Conservation (phyloP, 176 grass and related monocot genomes). For the Alopecurus myosuroides region DNA sequence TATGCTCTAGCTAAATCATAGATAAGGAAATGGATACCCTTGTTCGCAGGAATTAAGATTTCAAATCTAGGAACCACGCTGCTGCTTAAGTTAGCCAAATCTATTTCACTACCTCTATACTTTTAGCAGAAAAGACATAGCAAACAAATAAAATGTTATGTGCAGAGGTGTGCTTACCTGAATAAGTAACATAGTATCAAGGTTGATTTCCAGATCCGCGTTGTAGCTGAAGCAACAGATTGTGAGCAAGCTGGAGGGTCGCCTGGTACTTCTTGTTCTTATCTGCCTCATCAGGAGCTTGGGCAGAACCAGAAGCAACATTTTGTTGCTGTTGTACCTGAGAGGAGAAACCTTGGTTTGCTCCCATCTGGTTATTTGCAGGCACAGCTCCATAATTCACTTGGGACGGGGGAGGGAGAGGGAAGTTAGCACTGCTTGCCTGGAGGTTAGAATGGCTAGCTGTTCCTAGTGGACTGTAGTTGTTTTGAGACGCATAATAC, state of each 20-base stretch:
- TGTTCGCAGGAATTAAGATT: background rate
- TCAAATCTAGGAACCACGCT: background rate
- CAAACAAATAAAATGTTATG: background rate
- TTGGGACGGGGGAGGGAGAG: constrained; percentile 22
- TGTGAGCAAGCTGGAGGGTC: constrained; percentile 88
- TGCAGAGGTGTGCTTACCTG: constrained; percentile 21
- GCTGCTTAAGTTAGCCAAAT: background rate
- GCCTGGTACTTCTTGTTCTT: constrained; percentile 87
- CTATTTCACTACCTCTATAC: background rate
- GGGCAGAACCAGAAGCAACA: constrained; percentile 37
- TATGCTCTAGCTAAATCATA: no score
- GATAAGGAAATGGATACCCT: no score
- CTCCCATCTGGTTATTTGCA: constrained; percentile 38
- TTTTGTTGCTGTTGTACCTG: constrained; percentile 48
- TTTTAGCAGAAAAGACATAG: constrained; percentile 8
- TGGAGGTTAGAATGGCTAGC: constrained; percentile 31
- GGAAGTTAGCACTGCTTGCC: constrained; percentile 20
- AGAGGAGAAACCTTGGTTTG: constrained; percentile 24
- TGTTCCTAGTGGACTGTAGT: constrained; percentile 22
- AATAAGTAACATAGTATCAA: constrained; percentile 26
- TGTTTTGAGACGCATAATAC: constrained; percentile 39
- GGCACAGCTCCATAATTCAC: constrained; percentile 22
- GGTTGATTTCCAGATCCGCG: constrained; percentile 55
- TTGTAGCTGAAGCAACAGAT: constrained; percentile 65
- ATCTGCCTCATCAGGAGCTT: constrained; percentile 60